Evolutionary conservation across 139 green algal species (phyloP).

Genomic region (Chlorella sp.): DNA sequence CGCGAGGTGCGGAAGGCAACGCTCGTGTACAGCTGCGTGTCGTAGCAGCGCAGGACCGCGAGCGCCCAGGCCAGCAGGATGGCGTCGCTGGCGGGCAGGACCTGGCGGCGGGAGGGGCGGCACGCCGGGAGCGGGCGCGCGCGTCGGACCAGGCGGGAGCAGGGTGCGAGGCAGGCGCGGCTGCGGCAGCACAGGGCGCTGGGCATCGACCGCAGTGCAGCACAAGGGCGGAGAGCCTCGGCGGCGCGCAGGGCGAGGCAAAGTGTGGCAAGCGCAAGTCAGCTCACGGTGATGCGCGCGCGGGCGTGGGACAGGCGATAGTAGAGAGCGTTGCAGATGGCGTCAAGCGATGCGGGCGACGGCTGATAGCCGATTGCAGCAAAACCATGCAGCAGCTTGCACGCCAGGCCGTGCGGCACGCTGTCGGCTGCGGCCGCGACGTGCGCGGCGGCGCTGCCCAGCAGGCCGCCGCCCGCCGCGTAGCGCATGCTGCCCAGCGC

Average conservation of each 20-base stretch:
- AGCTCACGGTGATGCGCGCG: constrained; percentile 13
- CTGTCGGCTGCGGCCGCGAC: neutral
- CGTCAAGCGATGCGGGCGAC: constrained; percentile 1
- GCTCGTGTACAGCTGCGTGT: constrained; percentile 13
- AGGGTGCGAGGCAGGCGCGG: too few species aligned
- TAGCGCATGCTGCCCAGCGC: constrained; percentile 8
- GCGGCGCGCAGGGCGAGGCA: neutral
- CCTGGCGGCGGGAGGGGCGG: constrained; percentile 8
- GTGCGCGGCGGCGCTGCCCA: neutral
- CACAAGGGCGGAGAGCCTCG: neutral
- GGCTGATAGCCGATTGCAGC: constrained; percentile 38
- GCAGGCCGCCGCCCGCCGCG: neutral
- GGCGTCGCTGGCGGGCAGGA: constrained; percentile 11
- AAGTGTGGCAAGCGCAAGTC: neutral
- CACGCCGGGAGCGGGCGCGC: too few species aligned
- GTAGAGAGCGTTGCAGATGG: neutral
- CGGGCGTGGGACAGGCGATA: neutral
- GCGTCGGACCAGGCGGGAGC: too few species aligned
- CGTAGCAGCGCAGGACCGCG: constrained; percentile 33
- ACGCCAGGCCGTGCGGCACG: neutral
- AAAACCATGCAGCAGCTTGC: constrained; percentile 43
- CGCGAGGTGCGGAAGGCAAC: constrained; percentile 7
- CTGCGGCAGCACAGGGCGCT: neutral
- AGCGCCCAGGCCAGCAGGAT: constrained; percentile 41
- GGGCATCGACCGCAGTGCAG: neutral